Percentiles rank a stretch among this genome's conserved stretches.
These are phyloP conservation scores for Tetragonia tetragonoides DNA, from an alignment of 148 eudicot genomes.

Conservation along the genomic window DNA sequence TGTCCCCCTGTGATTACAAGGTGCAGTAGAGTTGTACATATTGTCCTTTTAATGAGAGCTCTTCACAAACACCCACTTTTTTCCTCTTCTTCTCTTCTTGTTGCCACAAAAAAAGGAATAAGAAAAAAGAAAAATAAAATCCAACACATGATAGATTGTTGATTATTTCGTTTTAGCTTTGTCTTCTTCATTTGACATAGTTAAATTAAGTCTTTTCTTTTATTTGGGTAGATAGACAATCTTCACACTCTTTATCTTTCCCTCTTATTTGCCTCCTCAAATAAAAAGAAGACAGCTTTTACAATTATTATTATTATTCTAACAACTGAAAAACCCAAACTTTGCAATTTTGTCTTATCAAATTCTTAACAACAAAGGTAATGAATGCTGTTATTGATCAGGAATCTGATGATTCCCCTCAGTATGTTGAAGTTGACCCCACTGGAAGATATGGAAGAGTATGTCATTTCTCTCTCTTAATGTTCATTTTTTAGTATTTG, in stretches of 20 bases:
- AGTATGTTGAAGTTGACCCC: constrained; percentile 85
- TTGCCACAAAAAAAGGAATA: not conserved
- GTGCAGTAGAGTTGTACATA: not conserved
- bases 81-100: not conserved
- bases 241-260: no score
- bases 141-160: not conserved
- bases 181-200: not conserved
- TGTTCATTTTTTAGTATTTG: no score
- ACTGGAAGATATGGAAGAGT: constrained; percentile 91
- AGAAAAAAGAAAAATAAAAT: not conserved
- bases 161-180: not conserved
- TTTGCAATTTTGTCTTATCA: no score
- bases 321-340: no score
- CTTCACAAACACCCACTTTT: not conserved
- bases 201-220: no score
- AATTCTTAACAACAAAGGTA: no score
- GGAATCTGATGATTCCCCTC: constrained; percentile 42
- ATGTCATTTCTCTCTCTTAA: not conserved
- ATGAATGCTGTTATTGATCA: constrained; percentile 45
- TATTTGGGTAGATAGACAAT: no score
- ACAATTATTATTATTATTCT: no score
- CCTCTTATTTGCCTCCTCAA: no score
- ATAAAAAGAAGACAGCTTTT: no score
- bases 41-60: constrained; percentile 3
- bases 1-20: constrained; percentile 7